Percentiles rank a stretch among this genome's conserved stretches.
These are phyloP conservation scores for Scedosporium dehoogii DNA, from an alignment of 2,329 filamentous ascomycete genomes.

Conservation along the genomic window DNA sequence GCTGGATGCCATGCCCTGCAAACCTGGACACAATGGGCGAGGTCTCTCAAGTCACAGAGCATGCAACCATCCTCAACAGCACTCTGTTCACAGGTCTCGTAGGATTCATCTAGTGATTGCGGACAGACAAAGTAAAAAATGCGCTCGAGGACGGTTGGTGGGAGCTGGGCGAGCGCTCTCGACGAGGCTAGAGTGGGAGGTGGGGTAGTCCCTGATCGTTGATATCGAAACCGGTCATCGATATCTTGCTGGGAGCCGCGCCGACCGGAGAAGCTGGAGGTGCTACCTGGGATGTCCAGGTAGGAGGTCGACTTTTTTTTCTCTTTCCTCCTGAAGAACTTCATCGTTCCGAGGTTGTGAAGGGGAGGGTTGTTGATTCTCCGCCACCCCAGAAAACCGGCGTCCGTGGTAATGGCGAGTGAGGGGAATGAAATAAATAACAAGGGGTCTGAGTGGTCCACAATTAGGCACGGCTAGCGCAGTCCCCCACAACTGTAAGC, in stretches of 20 bases:
- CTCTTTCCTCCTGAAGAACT: conserved; percentile 24
- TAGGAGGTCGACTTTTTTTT: conserved; percentile 24
- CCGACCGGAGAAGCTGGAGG: conserved; percentile 16
- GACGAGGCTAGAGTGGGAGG: conserved; percentile 31
- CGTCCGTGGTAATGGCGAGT: too few species aligned
- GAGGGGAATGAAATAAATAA: too few species aligned
- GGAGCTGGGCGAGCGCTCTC: conserved; percentile 42
- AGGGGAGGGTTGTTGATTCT: background rate
- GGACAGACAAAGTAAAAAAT: conserved; percentile 81
- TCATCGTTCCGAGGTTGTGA: conserved; percentile 8
- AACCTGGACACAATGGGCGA: conserved; percentile 68
- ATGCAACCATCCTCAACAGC: conserved; percentile 74
- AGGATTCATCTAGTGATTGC: conserved; percentile 66
- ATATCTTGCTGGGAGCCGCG: conserved; percentile 9
- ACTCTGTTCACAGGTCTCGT: conserved; percentile 74
- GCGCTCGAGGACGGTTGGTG: conserved; percentile 57
- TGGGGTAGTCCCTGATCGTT: background rate
- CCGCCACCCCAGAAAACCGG: background rate
- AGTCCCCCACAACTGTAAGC: too few species aligned
- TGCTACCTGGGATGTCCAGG: conserved; percentile 19
- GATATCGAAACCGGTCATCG: conserved; percentile 16
- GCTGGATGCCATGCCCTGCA: conserved; percentile 60
- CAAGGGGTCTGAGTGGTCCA: background rate
- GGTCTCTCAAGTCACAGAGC: conserved; percentile 85
- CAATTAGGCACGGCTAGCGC: too few species aligned